Conservation (phyloP, 192 early-diverging fungal species). For the Gigaspora rosea region DNA sequence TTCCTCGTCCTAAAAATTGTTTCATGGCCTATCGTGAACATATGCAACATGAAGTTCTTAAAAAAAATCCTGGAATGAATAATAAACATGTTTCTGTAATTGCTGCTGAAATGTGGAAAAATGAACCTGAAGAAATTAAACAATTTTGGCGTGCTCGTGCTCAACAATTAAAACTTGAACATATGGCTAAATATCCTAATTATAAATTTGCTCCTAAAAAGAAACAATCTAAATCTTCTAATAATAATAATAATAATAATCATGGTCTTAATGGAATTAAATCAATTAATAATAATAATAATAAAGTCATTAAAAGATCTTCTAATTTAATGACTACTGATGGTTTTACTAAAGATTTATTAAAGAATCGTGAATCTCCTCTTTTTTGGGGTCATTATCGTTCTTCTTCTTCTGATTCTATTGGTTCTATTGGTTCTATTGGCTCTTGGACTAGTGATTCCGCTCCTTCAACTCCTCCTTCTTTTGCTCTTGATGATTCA, state of each 20-base stretch:
- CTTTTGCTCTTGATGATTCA: not conserved
- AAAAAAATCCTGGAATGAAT: conserved; percentile 30
- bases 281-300: not conserved
- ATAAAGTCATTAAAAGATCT: not conserved
- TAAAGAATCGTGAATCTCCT: not conserved
- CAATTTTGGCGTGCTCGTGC: conserved; percentile 32
- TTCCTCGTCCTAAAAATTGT: conserved; percentile 44
- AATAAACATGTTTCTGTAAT: conserved; percentile 36
- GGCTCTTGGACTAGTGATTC: conserved; percentile 3
- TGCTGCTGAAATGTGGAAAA: conserved; percentile 36
- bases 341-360: not conserved
- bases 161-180: conserved; percentile 30
- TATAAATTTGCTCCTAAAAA: conserved; percentile 46
- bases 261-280: not conserved
- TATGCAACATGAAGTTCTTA: conserved; percentile 46
- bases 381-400: conserved; percentile 25
- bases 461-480: conserved; percentile 4
- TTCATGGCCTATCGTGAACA: conserved; percentile 49
- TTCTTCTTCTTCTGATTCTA: conserved; percentile 16
- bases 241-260: not conserved
- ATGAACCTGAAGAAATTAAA: conserved; percentile 25
- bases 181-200: conserved; percentile 33
- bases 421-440: conserved; percentile 6
- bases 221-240: conserved; percentile 7
- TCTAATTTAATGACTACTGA: not conserved